Conservation (phyloP, 169 alveolate species). For the Amoebophrya sp. region DNA sequence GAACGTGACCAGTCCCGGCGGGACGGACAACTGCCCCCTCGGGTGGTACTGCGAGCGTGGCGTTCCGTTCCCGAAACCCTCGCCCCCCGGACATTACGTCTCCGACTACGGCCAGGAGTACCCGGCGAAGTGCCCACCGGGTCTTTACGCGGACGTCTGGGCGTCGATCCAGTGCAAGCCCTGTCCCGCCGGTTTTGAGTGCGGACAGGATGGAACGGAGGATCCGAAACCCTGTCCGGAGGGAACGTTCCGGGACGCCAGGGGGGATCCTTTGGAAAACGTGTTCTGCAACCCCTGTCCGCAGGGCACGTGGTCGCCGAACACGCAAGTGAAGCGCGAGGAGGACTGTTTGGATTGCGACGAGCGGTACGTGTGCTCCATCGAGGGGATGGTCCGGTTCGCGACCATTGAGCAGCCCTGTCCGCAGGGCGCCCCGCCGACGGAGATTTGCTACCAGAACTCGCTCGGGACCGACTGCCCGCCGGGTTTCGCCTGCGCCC, state of each 20-base stretch:
- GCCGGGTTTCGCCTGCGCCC: conserved; percentile 35
- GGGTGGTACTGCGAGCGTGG: conserved; percentile 24
- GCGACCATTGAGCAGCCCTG: conserved; percentile 32
- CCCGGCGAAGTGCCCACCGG: conserved; percentile 32
- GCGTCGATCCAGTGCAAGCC: conserved; percentile 23
- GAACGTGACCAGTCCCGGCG: conserved; percentile 11
- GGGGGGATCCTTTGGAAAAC: background rate
- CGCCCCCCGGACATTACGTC: background rate
- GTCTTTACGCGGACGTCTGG: conserved; percentile 20
- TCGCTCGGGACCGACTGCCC: conserved; percentile 35
- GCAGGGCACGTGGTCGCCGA: conserved; percentile 32
- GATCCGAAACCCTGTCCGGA: conserved; percentile 18
- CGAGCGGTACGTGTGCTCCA: conserved; percentile 34
- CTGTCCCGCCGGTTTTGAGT: conserved; percentile 33
- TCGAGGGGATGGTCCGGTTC: conserved; percentile 29
- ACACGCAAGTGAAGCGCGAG: conserved; percentile 34
- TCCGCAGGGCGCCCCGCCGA: conserved; percentile 26
- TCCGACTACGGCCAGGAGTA: background rate
- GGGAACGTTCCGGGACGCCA: conserved; percentile 14
- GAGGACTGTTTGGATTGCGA: conserved; percentile 17
- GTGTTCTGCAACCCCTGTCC: conserved; percentile 36
- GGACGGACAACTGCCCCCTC: conserved; percentile 2
- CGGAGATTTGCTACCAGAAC: conserved; percentile 30
- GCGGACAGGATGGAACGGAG: conserved; percentile 27
- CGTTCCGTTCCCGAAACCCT: background rate